Base-by-base conservation (phyloP, 768 basidiomycete genomes). In the Scleroderma citrinum region DNA sequence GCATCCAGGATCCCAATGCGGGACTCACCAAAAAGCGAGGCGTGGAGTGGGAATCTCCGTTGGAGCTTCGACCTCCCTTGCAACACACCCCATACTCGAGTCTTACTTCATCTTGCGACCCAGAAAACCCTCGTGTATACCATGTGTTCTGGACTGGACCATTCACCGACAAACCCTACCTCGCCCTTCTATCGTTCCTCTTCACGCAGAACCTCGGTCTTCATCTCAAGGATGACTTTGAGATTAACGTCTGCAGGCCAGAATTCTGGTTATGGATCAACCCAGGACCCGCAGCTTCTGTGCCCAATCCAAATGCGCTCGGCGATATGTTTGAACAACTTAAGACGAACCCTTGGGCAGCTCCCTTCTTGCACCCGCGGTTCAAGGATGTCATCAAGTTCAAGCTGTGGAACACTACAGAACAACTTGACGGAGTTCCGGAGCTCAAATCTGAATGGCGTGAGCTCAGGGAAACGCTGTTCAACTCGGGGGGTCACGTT, bases 131-230 rank as follows among this genome's bases (percentile, higher is more conserved):
- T 6, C 81, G 88, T 31, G 69, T 97, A 29, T 98, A 95, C 75
- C 96, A 99, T 69, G 96, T 97, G 85, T 99, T 96, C 74, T 98
- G 96, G 95, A 90, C 94, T 2, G 95, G 96, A 0, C 85, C 92
- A 1, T 97, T 99, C 73, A 96, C 93, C 8, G 96, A 99, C 74
- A 97, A 97, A 66, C 96, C 96, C 2, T 98, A 99, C 74, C 81
- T 92, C 51, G 92, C 95, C 1, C 75, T 97, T 39, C 74, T 95
- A 20, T 96, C 93, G 16, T 99, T 92, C 76, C 77, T 98, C 31
- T 98, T 84, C 71, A 96, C 95, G 3, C 96, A 99, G 65, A 96
- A 96, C 61, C 79, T 87, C 14, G 91, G 87, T 13, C 74, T 99
- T 21, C 84, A 95, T 58, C 65, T 81, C 20, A 73, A 78, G 46